phyloP scores from a whole-genome alignment of 2,329 filamentous ascomycete species.

The Scedosporium dehoogii region DNA sequence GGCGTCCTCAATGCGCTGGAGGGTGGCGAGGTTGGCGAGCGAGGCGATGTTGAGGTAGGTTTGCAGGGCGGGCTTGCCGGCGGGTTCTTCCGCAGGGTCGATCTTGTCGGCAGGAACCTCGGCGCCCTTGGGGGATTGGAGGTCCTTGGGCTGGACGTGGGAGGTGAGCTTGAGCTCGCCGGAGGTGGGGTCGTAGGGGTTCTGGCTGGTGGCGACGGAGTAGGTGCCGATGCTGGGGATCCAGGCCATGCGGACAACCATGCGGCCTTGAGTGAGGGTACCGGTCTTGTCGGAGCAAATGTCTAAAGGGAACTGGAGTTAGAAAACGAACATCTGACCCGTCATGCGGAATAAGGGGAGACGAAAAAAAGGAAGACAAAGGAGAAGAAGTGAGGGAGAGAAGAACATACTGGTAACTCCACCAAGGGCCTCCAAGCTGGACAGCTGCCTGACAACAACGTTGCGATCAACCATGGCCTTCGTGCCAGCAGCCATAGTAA shows the following conservation, averaged over 20 bases:
- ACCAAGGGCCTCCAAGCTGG: conserved; percentile 47
- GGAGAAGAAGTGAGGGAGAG: neutral
- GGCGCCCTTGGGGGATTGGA: conserved; percentile 16
- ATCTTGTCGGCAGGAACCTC: conserved; percentile 27
- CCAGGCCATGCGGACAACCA: conserved; percentile 52
- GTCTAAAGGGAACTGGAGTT: conserved; percentile 14
- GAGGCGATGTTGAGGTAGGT: conserved; percentile 50
- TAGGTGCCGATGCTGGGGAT: conserved; percentile 48
- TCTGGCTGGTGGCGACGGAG: conserved; percentile 41
- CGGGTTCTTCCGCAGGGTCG: conserved; percentile 14
- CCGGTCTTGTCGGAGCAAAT: conserved; percentile 48
- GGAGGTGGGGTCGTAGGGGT: conserved; percentile 46
- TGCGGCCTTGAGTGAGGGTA: conserved; percentile 53
- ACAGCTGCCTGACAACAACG: conserved; percentile 42
- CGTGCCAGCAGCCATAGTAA: conserved; percentile 46
- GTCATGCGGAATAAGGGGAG: neutral
- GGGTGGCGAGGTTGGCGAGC: conserved; percentile 43
- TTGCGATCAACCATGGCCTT: conserved; percentile 42
- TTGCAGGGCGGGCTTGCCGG: conserved; percentile 17
- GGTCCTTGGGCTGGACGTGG: conserved; percentile 16
- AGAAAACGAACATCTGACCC: neutral
- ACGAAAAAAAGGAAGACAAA: neutral
- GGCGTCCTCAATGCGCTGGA: conserved; percentile 32
- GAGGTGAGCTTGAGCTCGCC: conserved; percentile 34
- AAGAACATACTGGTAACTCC: conserved; percentile 41